Evolutionary conservation across 2,329 filamentous ascomycete species (phyloP).

Genomic region (Penicillium vulpinum): DNA sequence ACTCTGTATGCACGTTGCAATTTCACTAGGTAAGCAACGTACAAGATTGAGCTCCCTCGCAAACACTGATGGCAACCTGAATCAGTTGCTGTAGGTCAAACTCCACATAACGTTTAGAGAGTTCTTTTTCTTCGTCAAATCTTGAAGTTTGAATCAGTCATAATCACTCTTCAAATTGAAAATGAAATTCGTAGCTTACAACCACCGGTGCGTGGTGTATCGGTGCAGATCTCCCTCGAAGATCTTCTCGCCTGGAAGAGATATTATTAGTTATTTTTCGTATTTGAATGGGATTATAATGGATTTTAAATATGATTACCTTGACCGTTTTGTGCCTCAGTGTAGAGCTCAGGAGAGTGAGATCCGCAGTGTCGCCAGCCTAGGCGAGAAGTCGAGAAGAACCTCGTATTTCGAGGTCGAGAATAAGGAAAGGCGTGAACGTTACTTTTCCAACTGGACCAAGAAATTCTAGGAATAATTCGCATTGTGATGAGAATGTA

Average conservation of each 20-base stretch:
- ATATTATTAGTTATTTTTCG: no score
- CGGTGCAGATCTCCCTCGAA: slow-evolving; percentile 16
- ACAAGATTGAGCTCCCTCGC: slow-evolving; percentile 30
- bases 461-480: background rate
- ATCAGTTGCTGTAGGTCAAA: slow-evolving; percentile 32
- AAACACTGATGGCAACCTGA: slow-evolving; percentile 25
- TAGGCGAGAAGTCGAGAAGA: background rate
- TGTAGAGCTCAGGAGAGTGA: background rate
- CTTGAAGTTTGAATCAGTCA: slow-evolving; percentile 16
- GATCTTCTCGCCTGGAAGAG: slow-evolving; percentile 11
- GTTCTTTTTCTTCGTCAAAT: slow-evolving; percentile 31
- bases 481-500: background rate
- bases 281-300: background rate
- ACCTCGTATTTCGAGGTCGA: background rate
- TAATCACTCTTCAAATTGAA: background rate
- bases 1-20: no score
- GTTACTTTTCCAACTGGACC: background rate
- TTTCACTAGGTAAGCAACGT: slow-evolving; percentile 1
- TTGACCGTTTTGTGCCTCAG: background rate
- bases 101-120: slow-evolving; percentile 29
- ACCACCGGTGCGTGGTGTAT: slow-evolving; percentile 22
- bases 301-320: background rate
- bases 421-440: background rate
- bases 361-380: background rate
- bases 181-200: slow-evolving; percentile 11